phyloP scores from a whole-genome alignment of 176 grass and related monocot species.

The Thinopyrum elongatum region DNA sequence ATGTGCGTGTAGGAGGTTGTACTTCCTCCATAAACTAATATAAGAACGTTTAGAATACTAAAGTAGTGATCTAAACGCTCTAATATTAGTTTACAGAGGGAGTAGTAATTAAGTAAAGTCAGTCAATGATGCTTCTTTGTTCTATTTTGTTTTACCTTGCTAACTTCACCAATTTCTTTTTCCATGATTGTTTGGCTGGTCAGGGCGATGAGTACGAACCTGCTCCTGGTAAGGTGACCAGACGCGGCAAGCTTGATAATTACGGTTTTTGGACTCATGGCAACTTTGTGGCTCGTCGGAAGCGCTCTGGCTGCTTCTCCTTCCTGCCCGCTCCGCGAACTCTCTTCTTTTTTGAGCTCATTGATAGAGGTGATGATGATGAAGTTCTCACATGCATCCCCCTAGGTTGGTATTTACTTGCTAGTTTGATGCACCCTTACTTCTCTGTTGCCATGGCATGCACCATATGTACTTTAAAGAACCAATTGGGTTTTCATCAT shows the following conservation, averaged over 20 bases:
- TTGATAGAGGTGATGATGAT: background rate
- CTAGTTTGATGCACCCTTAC: background rate
- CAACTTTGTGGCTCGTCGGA: background rate
- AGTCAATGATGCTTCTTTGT: background rate
- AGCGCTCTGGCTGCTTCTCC: background rate
- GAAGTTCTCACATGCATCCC: background rate
- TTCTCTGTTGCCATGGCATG: background rate
- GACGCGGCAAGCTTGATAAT: background rate
- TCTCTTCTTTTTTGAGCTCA: background rate
- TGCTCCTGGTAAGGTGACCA: background rate
- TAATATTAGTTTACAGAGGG: too few relatives aligned
- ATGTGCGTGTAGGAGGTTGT: background rate
- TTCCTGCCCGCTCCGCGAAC: background rate
- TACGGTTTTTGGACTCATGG: background rate
- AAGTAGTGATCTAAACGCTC: too few relatives aligned
- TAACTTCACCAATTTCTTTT: background rate
- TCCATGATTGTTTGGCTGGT: background rate
- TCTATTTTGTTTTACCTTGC: background rate
- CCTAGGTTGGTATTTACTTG: background rate
- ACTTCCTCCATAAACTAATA: too few relatives aligned
- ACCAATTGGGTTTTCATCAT: background rate
- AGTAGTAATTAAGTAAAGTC: background rate
- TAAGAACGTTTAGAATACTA: too few relatives aligned
- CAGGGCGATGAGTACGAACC: background rate
- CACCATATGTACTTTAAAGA: background rate